phyloP scores from a whole-genome alignment of 768 basidiomycete genomes.

The Collybia sp. region DNA sequence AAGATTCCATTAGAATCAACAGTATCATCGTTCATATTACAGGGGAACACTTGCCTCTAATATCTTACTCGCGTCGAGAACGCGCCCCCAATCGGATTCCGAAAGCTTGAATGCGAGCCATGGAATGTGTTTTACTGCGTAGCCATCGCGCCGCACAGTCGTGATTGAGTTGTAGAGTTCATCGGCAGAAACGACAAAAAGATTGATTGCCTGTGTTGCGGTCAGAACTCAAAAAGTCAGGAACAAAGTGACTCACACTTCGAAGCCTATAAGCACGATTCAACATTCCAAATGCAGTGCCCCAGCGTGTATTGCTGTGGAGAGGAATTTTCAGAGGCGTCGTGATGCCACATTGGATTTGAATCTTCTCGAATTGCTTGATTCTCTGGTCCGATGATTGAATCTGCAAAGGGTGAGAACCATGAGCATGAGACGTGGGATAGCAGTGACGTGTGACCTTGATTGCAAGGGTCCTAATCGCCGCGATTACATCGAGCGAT shows the following conservation, averaged over 20 bases:
- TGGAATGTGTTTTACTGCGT: conserved; percentile 7
- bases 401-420: conserved; percentile 11
- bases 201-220: conserved; percentile 7
- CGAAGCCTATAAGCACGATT: conserved; percentile 7
- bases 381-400: conserved; percentile 17
- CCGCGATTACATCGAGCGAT: conserved; percentile 23
- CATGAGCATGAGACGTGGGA: neutral
- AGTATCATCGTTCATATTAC: neutral
- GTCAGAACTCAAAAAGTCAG: neutral
- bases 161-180: conserved; percentile 7
- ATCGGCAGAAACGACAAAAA: conserved; percentile 8
- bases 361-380: conserved; percentile 15
- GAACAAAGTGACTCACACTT: conserved; percentile 4
- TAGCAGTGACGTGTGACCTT: conserved; percentile 18
- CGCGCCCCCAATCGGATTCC: conserved; percentile 6
- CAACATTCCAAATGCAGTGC: conserved; percentile 16
- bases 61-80: conserved; percentile 5
- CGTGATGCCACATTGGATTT: conserved; percentile 9
- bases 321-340: conserved; percentile 15
- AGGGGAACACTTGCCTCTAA: conserved; percentile 2
- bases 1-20: neutral
- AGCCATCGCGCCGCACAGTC: conserved; percentile 1
- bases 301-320: conserved; percentile 18
- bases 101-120: conserved; percentile 7
- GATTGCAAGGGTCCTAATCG: conserved; percentile 21